Base-by-base conservation (phyloP, 306 rosid species). In the Alnus glutinosa region DNA sequence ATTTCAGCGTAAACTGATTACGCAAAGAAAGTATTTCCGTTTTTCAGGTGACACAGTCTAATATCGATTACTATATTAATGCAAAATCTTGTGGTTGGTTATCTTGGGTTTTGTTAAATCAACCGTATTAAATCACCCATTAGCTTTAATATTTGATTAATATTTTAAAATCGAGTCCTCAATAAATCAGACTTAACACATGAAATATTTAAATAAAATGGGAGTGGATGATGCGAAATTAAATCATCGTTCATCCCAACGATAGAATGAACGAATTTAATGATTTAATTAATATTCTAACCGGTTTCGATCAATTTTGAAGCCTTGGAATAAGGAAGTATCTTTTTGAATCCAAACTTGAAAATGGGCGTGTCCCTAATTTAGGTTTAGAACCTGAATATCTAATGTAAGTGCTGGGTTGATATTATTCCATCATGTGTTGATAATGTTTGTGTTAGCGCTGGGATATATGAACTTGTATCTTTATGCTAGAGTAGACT, bases 21-120 rank as follows among this genome's bases (percentile, higher is more conserved):
- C 54, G 23, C 78, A 79, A 23, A n/a, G 78, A 50, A 83, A 70
- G 57, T 83, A 30, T 80, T 55, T 59, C 77, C 74, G 73, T 5
- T 46, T 86, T 82, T 81, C 85, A 69, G 90, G 96, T 82, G 80
- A 70, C 67, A 74, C 37, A 13, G 23, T 46, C 28, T 18, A 13
- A 7, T 66, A 2, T 75, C 54, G 59, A 34, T 51, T 70, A 47
- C 46, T 37, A 7, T 51, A 36, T 68, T 15, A 71, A 49, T 23
- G 66, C 67, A 1, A 30, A 49, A 50, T 39, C 10, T 63, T 51
- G 28, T 23, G 67, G 67, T 54, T 48, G 52, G 61, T 5, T 19
- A 51, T 73, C 46, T 79, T 12, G 49, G 55, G 52, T 64, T 63
- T 30, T 51, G 19, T 55, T 28, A 9, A 44, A 42, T 42, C 8